phyloP scores from a whole-genome alignment of 1,284 basidiomycete species.

The Mycosarcoma maydis region DNA sequence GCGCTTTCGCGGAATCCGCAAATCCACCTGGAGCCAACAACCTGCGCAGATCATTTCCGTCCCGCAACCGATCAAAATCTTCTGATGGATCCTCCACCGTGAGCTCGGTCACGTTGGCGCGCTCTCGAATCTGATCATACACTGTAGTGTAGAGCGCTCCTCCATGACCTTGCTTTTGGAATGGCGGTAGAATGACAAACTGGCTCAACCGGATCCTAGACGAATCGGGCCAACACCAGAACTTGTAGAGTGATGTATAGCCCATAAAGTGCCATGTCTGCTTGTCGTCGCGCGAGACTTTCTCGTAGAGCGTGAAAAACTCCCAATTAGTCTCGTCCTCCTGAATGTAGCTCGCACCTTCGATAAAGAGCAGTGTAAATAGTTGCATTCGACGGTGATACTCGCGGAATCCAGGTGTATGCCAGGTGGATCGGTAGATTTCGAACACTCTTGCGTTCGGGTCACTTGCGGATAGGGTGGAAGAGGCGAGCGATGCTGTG shows the following conservation, averaged over 20 bases:
- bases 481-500: slow-evolving; percentile 56
- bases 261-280: slow-evolving; percentile 80
- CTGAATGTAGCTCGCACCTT: slow-evolving; percentile 82
- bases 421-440: slow-evolving; percentile 74
- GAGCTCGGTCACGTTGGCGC: slow-evolving; percentile 81
- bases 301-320: slow-evolving; percentile 66
- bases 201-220: slow-evolving; percentile 72
- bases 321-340: slow-evolving; percentile 69
- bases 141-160: slow-evolving; percentile 81
- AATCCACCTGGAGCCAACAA: slow-evolving; percentile 77
- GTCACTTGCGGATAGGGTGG: slow-evolving; percentile 57
- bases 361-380: slow-evolving; percentile 92
- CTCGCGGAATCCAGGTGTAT: slow-evolving; percentile 87
- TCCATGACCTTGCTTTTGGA: slow-evolving; percentile 83
- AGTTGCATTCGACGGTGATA: slow-evolving; percentile 94
- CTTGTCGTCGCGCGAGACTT: slow-evolving; percentile 1
- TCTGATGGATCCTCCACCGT: slow-evolving; percentile 98
- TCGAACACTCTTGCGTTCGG: slow-evolving; percentile 53
- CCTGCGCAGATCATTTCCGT: slow-evolving; percentile 87
- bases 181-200: slow-evolving; percentile 91
- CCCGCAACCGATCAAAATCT: slow-evolving; percentile 91
- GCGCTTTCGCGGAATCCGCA: slow-evolving; percentile 65
- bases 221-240: slow-evolving; percentile 57
- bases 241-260: slow-evolving; percentile 55
- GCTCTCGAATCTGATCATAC: slow-evolving; percentile 78